A percentile compares a stretch with the other conserved stretches of the same genome.
These are phyloP conservation scores for Colletotrichum coccodes DNA, from an alignment of 2,329 filamentous ascomycete genomes.

Conservation along the genomic window DNA sequence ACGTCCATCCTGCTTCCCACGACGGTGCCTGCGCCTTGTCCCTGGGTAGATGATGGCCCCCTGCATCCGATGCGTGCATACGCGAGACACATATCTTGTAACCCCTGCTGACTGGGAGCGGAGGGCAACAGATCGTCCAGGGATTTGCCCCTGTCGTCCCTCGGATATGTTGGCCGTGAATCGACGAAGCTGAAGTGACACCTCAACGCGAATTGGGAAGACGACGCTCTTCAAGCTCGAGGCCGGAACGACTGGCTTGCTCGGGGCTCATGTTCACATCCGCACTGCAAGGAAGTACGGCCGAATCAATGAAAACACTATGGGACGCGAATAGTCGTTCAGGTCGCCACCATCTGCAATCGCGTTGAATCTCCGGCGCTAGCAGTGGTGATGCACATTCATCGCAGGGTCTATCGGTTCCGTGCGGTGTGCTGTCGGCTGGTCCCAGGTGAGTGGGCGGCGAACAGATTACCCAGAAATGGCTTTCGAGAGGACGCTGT, in stretches of 20 bases:
- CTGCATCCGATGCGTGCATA: slow-evolving; percentile 6
- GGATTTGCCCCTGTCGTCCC: slow-evolving; percentile 19
- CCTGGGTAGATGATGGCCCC: background rate
- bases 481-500: background rate
- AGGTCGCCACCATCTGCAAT: slow-evolving; percentile 8
- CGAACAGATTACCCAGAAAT: slow-evolving; percentile 4
- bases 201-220: slow-evolving; percentile 2
- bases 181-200: slow-evolving; percentile 4
- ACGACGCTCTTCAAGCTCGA: background rate
- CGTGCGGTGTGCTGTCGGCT: background rate
- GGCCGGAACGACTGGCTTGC: background rate
- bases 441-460: slow-evolving; percentile 6
- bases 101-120: slow-evolving; percentile 22
- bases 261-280: background rate
- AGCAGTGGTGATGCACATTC: background rate
- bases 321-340: background rate
- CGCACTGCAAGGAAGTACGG: background rate
- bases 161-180: slow-evolving; percentile 8
- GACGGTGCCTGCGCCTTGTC: background rate
- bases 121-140: slow-evolving; percentile 27
- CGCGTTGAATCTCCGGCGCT: slow-evolving; percentile 10
- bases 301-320: background rate
- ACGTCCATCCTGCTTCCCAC: slow-evolving; percentile 1
- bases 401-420: background rate
- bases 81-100: slow-evolving; percentile 8